Evolutionary conservation across 805 yeast genomes (phyloP).

Genomic region (Grigorovia yakushimaensis): DNA sequence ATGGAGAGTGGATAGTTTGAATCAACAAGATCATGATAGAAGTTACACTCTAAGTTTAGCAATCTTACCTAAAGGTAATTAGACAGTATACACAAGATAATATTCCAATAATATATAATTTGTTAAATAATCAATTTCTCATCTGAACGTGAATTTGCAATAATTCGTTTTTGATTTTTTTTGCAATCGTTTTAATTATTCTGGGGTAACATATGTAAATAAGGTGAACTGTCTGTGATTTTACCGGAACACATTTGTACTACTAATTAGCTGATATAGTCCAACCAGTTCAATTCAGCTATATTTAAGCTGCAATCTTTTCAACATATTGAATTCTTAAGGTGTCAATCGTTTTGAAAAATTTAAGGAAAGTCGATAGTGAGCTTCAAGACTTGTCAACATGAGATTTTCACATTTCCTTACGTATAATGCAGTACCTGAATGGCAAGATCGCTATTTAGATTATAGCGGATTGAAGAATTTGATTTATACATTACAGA

Average conservation of each 20-base stretch:
- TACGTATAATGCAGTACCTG: conserved; percentile 66
- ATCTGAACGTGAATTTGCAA: background rate
- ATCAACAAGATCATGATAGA: conserved; percentile 52
- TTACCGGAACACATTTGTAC: background rate
- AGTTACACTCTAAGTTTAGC: conserved; percentile 63
- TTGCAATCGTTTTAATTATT: background rate
- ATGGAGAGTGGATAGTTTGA: conserved; percentile 58
- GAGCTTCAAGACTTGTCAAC: no score
- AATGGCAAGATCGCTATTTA: conserved; percentile 77
- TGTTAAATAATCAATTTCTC: background rate
- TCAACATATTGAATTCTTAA: no score
- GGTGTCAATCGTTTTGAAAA: no score
- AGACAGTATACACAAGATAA: background rate
- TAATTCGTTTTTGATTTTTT: background rate
- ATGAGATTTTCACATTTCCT: conserved; percentile 68
- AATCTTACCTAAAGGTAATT: conserved; percentile 23
- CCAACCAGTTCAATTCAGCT: no score
- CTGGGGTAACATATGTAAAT: background rate
- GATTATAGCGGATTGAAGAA: conserved; percentile 55
- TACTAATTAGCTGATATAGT: background rate
- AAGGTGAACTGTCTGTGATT: background rate
- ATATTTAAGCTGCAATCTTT: no score
- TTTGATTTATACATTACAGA: conserved; percentile 45
- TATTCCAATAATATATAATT: background rate
- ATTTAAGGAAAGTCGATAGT: no score